phyloP scores from a whole-genome alignment of 1,284 basidiomycete species.

The Trichosporon sp. region DNA sequence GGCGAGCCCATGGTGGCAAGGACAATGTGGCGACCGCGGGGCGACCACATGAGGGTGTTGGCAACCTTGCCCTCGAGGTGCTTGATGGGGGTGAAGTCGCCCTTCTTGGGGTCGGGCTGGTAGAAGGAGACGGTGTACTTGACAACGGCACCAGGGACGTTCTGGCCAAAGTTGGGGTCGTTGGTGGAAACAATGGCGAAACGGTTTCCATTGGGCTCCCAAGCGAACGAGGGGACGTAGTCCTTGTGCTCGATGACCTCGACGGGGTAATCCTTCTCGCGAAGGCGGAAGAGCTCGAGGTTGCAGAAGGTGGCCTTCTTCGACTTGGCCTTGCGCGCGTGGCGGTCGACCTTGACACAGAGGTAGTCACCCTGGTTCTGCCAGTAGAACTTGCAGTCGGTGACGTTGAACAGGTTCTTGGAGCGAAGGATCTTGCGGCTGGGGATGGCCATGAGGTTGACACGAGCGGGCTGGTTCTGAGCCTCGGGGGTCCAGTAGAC shows the following conservation, averaged over 20 bases:
- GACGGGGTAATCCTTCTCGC: slow-evolving; percentile 97
- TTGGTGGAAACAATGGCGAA: slow-evolving; percentile 94
- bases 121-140: slow-evolving; percentile 98
- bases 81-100: slow-evolving; percentile 88
- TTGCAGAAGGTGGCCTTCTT: slow-evolving; percentile 99
- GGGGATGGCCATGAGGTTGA: slow-evolving; percentile 88
- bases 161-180: slow-evolving; percentile 89
- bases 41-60: slow-evolving; percentile 97
- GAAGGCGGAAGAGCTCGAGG: slow-evolving; percentile 94
- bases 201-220: slow-evolving; percentile 95
- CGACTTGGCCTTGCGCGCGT: slow-evolving; percentile 78
- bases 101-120: slow-evolving; percentile 94
- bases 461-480: slow-evolving; percentile 92
- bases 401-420: slow-evolving; percentile 98
- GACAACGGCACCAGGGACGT: slow-evolving; percentile 84
- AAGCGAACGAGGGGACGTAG: slow-evolving; percentile 93
- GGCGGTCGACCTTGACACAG: slow-evolving; percentile 98
- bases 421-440: slow-evolving; percentile 81
- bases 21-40: slow-evolving; percentile 92
- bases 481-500: slow-evolving; percentile 99
- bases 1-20: slow-evolving; percentile 93
- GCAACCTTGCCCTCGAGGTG: slow-evolving; percentile 82
- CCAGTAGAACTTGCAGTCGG: slow-evolving; percentile 98
- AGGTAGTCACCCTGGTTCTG: slow-evolving; percentile 99
- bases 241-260: slow-evolving; percentile 98